phyloP scores from a whole-genome alignment of 1,139 yeast species.

The Geotrichum aggregatum region DNA sequence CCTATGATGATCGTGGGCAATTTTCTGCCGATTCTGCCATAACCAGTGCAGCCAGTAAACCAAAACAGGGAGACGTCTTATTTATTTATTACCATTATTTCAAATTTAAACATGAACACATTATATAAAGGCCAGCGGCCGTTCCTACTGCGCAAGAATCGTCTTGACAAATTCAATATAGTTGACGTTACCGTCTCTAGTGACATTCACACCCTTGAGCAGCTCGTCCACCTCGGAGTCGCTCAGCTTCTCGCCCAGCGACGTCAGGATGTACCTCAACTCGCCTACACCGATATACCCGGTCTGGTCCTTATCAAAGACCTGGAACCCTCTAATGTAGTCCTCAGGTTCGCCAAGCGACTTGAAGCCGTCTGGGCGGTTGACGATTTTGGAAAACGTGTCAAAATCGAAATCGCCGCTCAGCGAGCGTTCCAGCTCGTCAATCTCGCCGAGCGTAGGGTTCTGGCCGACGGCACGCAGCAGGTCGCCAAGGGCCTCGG shows the following conservation, averaged over 20 bases:
- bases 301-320: conserved; percentile 90
- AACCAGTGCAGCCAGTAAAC: not conserved
- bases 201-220: conserved; percentile 89
- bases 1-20: conserved; percentile 98
- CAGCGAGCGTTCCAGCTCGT: conserved; percentile 57
- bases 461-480: conserved; percentile 97
- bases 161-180: conserved; percentile 90
- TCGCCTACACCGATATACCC: conserved; percentile 98
- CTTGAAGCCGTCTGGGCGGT: conserved; percentile 87
- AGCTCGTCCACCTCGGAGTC: conserved; percentile 94
- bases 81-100: conserved; percentile 1
- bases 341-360: conserved; percentile 93
- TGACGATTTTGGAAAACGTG: conserved; percentile 69
- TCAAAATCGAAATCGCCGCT: conserved; percentile 58
- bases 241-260: conserved; percentile 85
- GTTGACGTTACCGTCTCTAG: conserved; percentile 91
- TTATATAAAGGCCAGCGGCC: not conserved
- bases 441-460: conserved; percentile 87
- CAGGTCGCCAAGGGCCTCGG: conserved; percentile 84
- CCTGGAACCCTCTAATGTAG: conserved; percentile 95
- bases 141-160: conserved; percentile 70
- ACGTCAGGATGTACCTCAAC: conserved; percentile 85
- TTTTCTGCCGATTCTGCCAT: conserved; percentile 28
- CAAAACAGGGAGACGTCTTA: not conserved
- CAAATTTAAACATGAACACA: not conserved